phyloP scores from a whole-genome alignment of 208 protist species.

The Phytomonas sp. region DNA sequence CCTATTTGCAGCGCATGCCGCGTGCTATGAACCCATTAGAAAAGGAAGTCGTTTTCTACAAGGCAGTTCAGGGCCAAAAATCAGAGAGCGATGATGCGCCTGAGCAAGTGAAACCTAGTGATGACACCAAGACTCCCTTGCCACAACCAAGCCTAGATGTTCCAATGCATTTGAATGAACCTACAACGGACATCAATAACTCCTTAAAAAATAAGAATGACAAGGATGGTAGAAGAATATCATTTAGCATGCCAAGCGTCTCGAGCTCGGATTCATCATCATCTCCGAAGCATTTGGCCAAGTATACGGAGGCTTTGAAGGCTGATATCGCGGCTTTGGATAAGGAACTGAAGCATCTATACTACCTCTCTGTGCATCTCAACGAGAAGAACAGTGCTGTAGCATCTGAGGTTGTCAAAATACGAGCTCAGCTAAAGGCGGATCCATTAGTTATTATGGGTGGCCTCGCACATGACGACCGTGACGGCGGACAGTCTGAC shows the following conservation, averaged over 20 bases:
- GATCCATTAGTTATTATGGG: slow-evolving; percentile 55
- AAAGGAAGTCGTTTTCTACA: slow-evolving; percentile 53
- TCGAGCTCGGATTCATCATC: no score
- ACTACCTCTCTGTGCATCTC: slow-evolving; percentile 33
- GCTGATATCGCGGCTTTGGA: slow-evolving; percentile 54
- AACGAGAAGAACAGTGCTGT: slow-evolving; percentile 48
- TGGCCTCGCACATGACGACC: slow-evolving; percentile 13
- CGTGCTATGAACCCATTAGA: slow-evolving; percentile 63
- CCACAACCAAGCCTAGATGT: no score
- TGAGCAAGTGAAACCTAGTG: no score
- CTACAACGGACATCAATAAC: no score
- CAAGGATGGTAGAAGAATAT: no score
- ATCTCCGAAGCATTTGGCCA: no score
- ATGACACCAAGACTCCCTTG: no score
- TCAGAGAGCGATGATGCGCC: no score
- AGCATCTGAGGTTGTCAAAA: slow-evolving; percentile 37
- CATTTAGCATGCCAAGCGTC: no score
- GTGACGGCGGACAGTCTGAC: slow-evolving; percentile 2
- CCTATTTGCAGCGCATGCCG: slow-evolving; percentile 27
- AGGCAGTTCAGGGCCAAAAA: no score
- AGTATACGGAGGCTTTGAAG: slow-evolving; percentile 11
- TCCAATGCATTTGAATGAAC: no score
- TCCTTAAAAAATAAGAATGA: no score
- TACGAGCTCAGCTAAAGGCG: slow-evolving; percentile 38
- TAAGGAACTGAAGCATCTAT: slow-evolving; percentile 35